phyloP scores from a whole-genome alignment of 2,329 filamentous ascomycete genomes.

The Ascochyta pisi region DNA sequence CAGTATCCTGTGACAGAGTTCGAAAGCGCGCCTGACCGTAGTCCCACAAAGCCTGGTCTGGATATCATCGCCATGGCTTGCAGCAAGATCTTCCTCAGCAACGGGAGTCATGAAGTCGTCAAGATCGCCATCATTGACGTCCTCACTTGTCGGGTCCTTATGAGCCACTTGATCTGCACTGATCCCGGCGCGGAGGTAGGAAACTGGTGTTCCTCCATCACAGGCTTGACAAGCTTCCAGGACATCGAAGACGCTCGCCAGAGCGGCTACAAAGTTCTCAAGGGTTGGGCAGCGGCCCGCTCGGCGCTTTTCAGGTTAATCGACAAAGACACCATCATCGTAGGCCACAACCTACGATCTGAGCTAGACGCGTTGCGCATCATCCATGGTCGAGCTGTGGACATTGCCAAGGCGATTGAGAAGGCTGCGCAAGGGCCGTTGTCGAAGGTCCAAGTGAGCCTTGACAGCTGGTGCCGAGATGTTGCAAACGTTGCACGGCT shows the following conservation, averaged over 20 bases:
- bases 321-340: constrained; percentile 43
- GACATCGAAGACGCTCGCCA: constrained; percentile 38
- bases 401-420: constrained; percentile 41
- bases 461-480: constrained; percentile 39
- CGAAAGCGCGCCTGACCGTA: constrained; percentile 24
- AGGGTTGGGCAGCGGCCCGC: constrained; percentile 43
- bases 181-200: constrained; percentile 27
- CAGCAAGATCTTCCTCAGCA: constrained; percentile 35
- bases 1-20: constrained; percentile 32
- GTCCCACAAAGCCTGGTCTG: constrained; percentile 20
- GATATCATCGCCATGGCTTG: constrained; percentile 36
- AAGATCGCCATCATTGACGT: constrained; percentile 45
- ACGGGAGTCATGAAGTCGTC: constrained; percentile 35
- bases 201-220: constrained; percentile 35
- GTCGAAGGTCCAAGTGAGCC: constrained; percentile 38
- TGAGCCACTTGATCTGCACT: constrained; percentile 43
- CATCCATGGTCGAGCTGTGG: constrained; percentile 43
- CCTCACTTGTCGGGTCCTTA: constrained; percentile 37
- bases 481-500: constrained; percentile 21
- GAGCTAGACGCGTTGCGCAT: constrained; percentile 46
- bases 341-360: constrained; percentile 43
- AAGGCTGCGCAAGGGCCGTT: constrained; percentile 44
- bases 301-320: constrained; percentile 39
- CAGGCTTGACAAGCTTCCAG: constrained; percentile 32
- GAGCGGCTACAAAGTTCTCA: constrained; percentile 41